Evolutionary conservation across 1,284 basidiomycete genomes (phyloP), one percentile per base, ranked within the genome.

Genomic region (Cerioporus squamosus): DNA sequence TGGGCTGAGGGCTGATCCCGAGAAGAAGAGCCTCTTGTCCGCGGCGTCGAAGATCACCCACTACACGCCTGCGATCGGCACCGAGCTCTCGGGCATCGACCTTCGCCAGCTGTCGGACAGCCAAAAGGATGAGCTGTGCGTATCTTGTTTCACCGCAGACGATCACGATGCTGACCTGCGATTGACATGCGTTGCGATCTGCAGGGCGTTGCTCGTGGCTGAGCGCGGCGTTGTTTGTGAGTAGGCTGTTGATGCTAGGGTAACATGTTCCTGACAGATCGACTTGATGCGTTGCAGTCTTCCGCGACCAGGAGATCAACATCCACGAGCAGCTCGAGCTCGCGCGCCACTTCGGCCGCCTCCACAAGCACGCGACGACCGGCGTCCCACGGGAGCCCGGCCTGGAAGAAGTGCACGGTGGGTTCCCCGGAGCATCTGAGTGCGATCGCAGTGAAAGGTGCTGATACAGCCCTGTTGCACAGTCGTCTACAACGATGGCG

Each of bases 291-390:
- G 45, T 14, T 31, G 40, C 62, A 89, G 89, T 89, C 75, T 84
- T 89, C 75, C 86, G 86, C 50, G 84, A 90, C 63, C 89, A 91
- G 77, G 84, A 88, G 60, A 76, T 90, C 60, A 79, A 78, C 67
- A 81, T 91, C 47, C 79, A 89, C 55, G 79, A 89, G 59, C 90
- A 94, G 67, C 82, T 93, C 17, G 84, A 87, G 18, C 77, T 94
- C 60, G 90, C 83, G 9, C 81, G 83, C 14, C 77, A 94, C 71
- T 93, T 82, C 64, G 91, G 92, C 10, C 90, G 88, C 29, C 81
- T 94, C 51, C 91, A 94, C 73, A 90, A 88, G 70, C 91, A 95
- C 67, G 88, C 92, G 1, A 93, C 90, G 3, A 93, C 91, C 9
- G 88, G 88, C 0, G 79, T 92, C 50, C 90, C 91, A 2, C 82